Evolutionary conservation across 179 eudicot species (phyloP).

Genomic region (Beta macrorhiza): DNA sequence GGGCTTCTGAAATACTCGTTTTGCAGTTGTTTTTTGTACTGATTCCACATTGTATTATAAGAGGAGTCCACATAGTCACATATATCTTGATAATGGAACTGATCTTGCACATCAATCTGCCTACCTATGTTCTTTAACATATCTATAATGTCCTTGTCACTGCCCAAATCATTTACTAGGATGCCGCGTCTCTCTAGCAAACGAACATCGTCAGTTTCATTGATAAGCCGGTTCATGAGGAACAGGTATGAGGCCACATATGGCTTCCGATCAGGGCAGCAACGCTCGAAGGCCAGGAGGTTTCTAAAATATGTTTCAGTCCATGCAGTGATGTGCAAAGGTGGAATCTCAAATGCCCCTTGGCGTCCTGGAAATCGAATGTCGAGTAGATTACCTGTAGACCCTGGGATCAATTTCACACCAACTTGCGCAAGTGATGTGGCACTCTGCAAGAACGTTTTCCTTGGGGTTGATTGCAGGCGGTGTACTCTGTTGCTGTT

Average conservation of each 20-base stretch:
- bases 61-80: constrained; percentile 10
- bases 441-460: not conserved
- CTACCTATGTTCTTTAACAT: constrained; percentile 5
- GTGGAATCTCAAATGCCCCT: not conserved
- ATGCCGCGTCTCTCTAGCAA: not conserved
- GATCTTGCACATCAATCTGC: constrained; percentile 10
- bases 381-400: not conserved
- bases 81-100: constrained; percentile 1
- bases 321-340: not conserved
- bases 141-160: constrained; percentile 3
- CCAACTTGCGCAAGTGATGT: not conserved
- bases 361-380: not conserved
- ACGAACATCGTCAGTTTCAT: not conserved
- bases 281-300: not conserved
- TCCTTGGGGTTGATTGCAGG: not conserved
- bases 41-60: constrained; percentile 11
- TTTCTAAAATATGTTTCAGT: not conserved
- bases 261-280: not conserved
- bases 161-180: not conserved
- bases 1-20: constrained; percentile 9
- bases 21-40: not conserved
- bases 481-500: not conserved
- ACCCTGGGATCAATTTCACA: not conserved
- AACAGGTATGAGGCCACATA: not conserved
- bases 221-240: not conserved